A percentile compares a stretch with the other conserved stretches of the same genome.
These are phyloP conservation scores for Psilocybe mexicana DNA, from an alignment of 1,284 basidiomycete species.

Conservation along the genomic window DNA sequence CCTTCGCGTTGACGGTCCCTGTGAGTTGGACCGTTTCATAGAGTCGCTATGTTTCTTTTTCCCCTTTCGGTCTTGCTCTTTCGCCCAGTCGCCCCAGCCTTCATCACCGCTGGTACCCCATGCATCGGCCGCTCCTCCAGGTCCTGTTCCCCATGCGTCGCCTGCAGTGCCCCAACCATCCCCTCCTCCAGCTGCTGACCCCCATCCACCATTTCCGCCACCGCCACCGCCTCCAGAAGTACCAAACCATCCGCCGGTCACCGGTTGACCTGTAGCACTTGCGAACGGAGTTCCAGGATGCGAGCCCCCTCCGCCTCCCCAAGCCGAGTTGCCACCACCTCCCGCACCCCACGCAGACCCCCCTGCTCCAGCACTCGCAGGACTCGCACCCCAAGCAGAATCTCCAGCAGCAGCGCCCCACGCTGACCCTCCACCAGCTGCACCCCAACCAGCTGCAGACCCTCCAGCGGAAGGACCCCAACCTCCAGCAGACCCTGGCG, in stretches of 20 bases:
- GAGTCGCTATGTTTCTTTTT: slow-evolving; percentile 10
- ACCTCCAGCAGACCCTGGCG: background rate
- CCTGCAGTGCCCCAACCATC: background rate
- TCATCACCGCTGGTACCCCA: background rate
- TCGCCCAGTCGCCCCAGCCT: background rate
- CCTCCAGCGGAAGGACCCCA: too few relatives aligned
- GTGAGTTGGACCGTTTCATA: slow-evolving; percentile 22
- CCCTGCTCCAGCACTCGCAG: background rate
- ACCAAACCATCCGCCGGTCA: slow-evolving; percentile 9
- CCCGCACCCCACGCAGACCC: background rate
- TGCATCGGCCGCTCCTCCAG: background rate
- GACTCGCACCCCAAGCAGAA: background rate
- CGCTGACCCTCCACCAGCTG: background rate
- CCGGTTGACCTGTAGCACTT: slow-evolving; percentile 1
- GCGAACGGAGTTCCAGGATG: slow-evolving; percentile 7
- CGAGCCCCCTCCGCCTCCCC: background rate
- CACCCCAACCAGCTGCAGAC: too few relatives aligned
- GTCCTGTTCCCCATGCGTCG: background rate
- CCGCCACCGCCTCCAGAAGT: background rate
- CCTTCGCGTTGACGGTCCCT: slow-evolving; percentile 8
- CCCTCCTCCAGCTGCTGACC: background rate
- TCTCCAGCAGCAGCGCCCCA: background rate
- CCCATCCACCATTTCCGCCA: background rate
- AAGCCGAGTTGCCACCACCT: background rate
- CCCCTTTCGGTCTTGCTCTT: background rate